Base-by-base conservation (phyloP, 768 basidiomycete species). In the Pluteus cervinus region DNA sequence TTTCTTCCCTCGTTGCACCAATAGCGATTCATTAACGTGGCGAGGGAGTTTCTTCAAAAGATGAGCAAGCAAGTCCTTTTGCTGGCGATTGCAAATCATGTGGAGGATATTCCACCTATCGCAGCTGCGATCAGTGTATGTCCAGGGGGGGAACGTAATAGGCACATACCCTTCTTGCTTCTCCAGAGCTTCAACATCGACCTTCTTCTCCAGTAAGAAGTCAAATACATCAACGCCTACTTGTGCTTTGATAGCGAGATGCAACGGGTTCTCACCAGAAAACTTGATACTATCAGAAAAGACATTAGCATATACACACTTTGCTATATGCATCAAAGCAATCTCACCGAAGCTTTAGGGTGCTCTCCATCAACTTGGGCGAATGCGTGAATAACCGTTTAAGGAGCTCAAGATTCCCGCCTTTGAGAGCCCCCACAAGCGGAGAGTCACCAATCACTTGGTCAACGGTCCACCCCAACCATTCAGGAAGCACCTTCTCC, bases 31-130 rank as follows among this genome's bases (percentile, higher is more conserved):
- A 23, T 57, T 68, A 10, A 69, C 58, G 20, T 78, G 71, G n/a
- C 54, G 53, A 14, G 78, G 73, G 3, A 81, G 62, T 41, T 70
- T 72, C 9, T 64, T 50, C 4, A 78, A 49, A 2, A 76, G 47
- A 47, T 75, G 62, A 20, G 65, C 52, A 10, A 79, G 48, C 15
- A 66, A 40, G 2, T 60, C 51, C 3, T 45, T 40, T 7, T 59
- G 31, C 28, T 55, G 55, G 0, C 37, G 31, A 0, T 47, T 24
- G 47, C 65, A 69, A 24, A 73, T 50, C 11, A 66, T 53, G 51
- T 81, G 79, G 42, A 67, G 71, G 16, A 79, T 66, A 46, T 81
- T 81, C 63, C 63, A 74, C 4, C 77, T 81, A 40, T 28, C 29
- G 17, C 16, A 3, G 18, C 23, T 16, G 7, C 12, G 29, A 15